phyloP scores from a whole-genome alignment of 2,329 filamentous ascomycete genomes.

The Xylariales sp. region DNA sequence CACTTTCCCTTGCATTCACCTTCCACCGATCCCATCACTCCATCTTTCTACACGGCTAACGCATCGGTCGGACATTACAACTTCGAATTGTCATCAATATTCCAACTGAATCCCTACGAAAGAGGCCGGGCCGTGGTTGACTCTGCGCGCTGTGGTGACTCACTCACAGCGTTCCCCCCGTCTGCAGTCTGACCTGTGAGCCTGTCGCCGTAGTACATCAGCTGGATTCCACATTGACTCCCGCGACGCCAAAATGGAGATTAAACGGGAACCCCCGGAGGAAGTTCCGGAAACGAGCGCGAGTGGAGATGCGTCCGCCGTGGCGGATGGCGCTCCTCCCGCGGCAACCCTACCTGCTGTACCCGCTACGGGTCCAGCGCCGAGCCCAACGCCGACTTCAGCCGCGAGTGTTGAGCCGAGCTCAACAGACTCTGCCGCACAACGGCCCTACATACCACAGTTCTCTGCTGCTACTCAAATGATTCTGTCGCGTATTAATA shows the following conservation, averaged over 20 bases:
- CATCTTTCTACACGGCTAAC: neutral
- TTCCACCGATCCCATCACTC: neutral
- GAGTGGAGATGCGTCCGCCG: conserved; percentile 14
- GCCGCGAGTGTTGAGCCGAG: conserved; percentile 43
- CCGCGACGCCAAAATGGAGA: conserved; percentile 24
- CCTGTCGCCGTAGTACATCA: neutral
- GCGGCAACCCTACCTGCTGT: conserved; percentile 16
- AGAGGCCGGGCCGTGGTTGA: neutral
- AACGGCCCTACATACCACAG: conserved; percentile 50
- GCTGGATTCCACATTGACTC: neutral
- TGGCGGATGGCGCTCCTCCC: conserved; percentile 4
- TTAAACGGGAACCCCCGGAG: neutral
- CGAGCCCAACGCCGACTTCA: conserved; percentile 39
- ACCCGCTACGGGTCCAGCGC: conserved; percentile 22
- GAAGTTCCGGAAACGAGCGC: neutral
- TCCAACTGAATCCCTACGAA: neutral
- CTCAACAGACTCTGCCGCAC: conserved; percentile 43
- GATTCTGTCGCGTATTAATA: conserved; percentile 55
- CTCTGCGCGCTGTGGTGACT: neutral
- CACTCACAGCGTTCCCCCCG: neutral
- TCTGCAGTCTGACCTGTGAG: neutral
- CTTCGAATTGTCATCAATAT: neutral
- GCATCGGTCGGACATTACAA: neutral
- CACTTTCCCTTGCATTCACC: conserved; percentile 9
- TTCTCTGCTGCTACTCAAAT: conserved; percentile 55